Evolutionary conservation across 2,329 filamentous ascomycete genomes (phyloP).

Genomic region (Fusarium setosum): DNA sequence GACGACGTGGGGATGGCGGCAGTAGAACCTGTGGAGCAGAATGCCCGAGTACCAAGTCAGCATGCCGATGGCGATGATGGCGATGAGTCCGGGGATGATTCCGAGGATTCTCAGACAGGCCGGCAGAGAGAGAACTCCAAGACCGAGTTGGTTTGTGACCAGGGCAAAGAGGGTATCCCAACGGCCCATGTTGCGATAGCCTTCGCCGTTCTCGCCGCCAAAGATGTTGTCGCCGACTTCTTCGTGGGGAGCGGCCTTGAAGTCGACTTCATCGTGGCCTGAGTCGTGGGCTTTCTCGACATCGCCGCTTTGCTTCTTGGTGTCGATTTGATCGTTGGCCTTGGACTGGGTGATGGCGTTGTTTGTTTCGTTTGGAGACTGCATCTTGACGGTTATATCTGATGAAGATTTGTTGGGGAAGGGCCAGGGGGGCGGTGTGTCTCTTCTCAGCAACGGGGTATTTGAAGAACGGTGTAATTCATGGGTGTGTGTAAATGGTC

Average conservation of each 20-base stretch:
- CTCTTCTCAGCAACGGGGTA: neutral
- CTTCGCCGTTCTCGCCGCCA: constrained; percentile 12
- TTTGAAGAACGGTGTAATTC: neutral
- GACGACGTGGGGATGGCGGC: constrained; percentile 73
- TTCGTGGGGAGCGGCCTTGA: neutral
- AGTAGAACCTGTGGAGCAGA: constrained; percentile 69
- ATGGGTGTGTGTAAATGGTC: neutral
- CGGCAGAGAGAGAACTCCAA: constrained; percentile 58
- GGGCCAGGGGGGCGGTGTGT: neutral
- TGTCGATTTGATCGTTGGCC: neutral
- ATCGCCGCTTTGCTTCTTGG: neutral
- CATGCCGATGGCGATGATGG: constrained; percentile 71
- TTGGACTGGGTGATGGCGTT: neutral
- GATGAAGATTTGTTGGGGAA: neutral
- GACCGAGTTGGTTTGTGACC: constrained; percentile 32
- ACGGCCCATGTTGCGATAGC: constrained; percentile 26
- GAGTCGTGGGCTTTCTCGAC: neutral
- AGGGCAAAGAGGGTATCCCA: constrained; percentile 24
- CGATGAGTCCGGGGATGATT: constrained; percentile 72
- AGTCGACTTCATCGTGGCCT: neutral
- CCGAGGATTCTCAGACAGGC: constrained; percentile 73
- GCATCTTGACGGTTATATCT: neutral
- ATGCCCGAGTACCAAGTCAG: constrained; percentile 68
- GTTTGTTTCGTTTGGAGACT: neutral
- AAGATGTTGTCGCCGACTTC: constrained; percentile 5